phyloP scores from a whole-genome alignment of 2,329 filamentous ascomycete species.

The Pestalotiopsis sp. region DNA sequence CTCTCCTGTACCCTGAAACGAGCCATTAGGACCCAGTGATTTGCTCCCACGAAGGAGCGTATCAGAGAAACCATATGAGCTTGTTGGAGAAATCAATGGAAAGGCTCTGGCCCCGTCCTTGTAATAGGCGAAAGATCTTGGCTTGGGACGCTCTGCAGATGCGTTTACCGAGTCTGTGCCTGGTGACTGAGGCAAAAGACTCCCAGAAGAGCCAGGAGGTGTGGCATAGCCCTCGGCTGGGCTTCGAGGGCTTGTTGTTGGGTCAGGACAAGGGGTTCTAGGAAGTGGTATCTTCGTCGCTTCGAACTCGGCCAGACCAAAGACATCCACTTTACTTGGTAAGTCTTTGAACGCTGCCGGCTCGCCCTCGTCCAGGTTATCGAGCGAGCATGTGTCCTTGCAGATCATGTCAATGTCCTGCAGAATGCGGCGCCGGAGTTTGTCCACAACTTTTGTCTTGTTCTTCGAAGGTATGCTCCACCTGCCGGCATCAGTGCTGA shows the following conservation, averaged over 20 bases:
- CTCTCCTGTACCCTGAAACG: neutral
- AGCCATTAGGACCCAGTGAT: neutral
- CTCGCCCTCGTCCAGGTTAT: constrained; percentile 30
- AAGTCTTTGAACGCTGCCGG: neutral
- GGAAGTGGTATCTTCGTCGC: neutral
- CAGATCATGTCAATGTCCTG: constrained; percentile 51
- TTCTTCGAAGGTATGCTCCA: constrained; percentile 37
- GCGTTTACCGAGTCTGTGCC: neutral
- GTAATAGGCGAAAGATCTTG: neutral
- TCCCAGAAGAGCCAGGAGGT: neutral
- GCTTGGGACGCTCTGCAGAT: neutral
- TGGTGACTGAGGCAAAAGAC: neutral
- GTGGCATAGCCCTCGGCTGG: neutral
- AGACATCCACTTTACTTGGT: constrained; percentile 2
- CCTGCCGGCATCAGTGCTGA: constrained; percentile 13
- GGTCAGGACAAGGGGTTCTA: neutral
- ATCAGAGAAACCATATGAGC: constrained; percentile 1
- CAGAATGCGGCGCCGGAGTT: constrained; percentile 48
- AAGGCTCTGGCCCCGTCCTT: constrained; percentile 5
- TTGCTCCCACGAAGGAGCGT: neutral
- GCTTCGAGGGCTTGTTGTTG: neutral
- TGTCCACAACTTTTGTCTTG: constrained; percentile 41
- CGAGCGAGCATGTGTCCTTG: constrained; percentile 52
- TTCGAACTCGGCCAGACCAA: neutral
- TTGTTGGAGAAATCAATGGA: constrained; percentile 3